Evolutionary conservation across 1,139 yeast genomes (phyloP), one percentile per base, ranked within the genome.

Genomic region (Maudiozyma humilis): DNA sequence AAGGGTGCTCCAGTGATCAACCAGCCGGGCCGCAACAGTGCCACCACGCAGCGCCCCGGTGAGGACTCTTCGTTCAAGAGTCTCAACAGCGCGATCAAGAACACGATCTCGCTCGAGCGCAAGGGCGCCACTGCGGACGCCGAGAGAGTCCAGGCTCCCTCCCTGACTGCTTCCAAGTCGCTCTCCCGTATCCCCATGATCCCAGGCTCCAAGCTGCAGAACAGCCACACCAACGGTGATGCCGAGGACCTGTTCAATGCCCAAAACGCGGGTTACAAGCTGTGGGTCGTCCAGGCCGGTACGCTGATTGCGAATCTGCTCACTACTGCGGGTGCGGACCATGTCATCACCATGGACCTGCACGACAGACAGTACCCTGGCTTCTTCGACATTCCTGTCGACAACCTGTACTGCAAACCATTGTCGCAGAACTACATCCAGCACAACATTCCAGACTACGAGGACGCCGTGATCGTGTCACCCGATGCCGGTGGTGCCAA

Each of bases 401-500:
- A 89, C 62, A 89, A 89, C 61, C 67, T 89, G 51, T 85, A 86
- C 63, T 84, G 91, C 44, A 82, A 83, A 60, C 96, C 96, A 2
- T 68, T 87, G 44, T 70, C 87, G 47, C 87, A 84, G 63, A 82
- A 84, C 53, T 89, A 85, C 64, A 86, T 89, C 47, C 71, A 76
- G 27, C 79, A 82, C 51, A 73, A 72, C 51, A 79, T 88, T 44
- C 89, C 93, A 15, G 67, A 83, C 52, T 85, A 79, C 62, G 76
- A 76, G 50, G 82, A 86, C 32, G 82, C 88, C 45, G 94, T 88
- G 12, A 79, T 89, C 53, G 96, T 89, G 27, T 85, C 95, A 1
- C 96, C 96, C 0, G 96, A 89, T 66, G 89, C 96, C 41, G 97
- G 97, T 59, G 98, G 97, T 49, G 97, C 97, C 41, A 91, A 91